Percentiles rank a stretch among this genome's conserved stretches.
These are phyloP conservation scores for Schoenoplectus tabernaemontani DNA, from an alignment of 202 grass and related monocot genomes.

Conservation along the genomic window DNA sequence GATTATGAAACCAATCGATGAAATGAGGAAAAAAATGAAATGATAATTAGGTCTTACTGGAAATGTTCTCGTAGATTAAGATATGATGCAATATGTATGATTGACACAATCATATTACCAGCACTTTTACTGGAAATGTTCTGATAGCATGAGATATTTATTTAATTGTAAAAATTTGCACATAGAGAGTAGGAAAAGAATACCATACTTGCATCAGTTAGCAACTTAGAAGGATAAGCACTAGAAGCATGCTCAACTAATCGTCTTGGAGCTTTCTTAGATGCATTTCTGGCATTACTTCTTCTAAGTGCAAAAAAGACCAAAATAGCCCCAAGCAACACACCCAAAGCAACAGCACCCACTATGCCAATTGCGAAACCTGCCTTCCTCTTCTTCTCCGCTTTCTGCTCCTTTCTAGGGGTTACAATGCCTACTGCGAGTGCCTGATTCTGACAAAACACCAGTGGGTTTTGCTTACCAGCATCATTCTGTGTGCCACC, in stretches of 20 bases:
- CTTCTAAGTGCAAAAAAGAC: constrained; percentile 42
- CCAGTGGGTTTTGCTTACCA: constrained; percentile 44
- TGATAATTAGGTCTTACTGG: background rate
- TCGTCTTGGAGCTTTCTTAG: constrained; percentile 36
- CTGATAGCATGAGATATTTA: background rate
- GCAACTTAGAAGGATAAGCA: constrained; percentile 67
- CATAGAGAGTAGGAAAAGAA: background rate
- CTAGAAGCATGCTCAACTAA: constrained; percentile 77
- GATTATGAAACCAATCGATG: background rate
- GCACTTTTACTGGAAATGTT: background rate
- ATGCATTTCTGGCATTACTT: constrained; percentile 26
- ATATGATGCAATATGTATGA: no score
- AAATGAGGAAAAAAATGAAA: background rate
- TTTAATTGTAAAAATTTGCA: background rate
- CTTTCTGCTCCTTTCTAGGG: constrained; percentile 17
- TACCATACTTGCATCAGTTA: constrained; percentile 68
- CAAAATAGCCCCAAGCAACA: constrained; percentile 28
- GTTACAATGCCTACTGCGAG: constrained; percentile 79
- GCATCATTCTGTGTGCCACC: background rate
- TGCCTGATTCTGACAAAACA: constrained; percentile 84
- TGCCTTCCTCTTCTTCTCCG: constrained; percentile 29
- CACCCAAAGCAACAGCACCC: constrained; percentile 13
- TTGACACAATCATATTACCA: background rate
- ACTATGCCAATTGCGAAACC: constrained; percentile 19
- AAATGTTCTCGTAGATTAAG: background rate